Conservation (phyloP, 257 asterid genomes). For the Primulina huaijiensis region DNA sequence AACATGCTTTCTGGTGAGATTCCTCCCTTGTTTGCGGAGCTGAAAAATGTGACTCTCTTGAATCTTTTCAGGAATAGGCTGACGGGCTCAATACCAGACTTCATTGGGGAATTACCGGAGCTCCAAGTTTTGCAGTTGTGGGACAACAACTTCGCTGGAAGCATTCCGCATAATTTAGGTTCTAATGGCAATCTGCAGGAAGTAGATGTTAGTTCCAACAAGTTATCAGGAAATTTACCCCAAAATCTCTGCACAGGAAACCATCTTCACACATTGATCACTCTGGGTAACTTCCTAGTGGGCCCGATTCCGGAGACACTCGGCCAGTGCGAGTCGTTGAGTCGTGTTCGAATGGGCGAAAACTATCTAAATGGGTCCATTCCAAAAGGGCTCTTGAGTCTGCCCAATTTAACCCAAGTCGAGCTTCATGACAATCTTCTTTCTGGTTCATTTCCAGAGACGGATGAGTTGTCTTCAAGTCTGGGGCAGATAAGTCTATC, state of each 20-base stretch:
- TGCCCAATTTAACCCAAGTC: slow-evolving; percentile 72
- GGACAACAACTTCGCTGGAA: slow-evolving; percentile 95
- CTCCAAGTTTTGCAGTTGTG: slow-evolving; percentile 84
- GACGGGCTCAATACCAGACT: slow-evolving; percentile 87
- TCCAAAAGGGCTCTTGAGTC: slow-evolving; percentile 69
- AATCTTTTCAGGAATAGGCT: slow-evolving; percentile 87
- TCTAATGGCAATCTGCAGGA: slow-evolving; percentile 59
- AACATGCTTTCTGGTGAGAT: slow-evolving; percentile 71
- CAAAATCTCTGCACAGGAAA: slow-evolving; percentile 63
- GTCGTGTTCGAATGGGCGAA: slow-evolving; percentile 81
- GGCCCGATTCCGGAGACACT: slow-evolving; percentile 83
- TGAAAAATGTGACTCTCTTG: slow-evolving; percentile 67
- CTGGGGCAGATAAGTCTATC: slow-evolving; percentile 88
- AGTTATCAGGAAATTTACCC: slow-evolving; percentile 81
- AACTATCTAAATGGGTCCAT: slow-evolving; percentile 86
- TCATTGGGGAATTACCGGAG: slow-evolving; percentile 68
- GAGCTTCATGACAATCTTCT: slow-evolving; percentile 87
- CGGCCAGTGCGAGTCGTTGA: slow-evolving; percentile 70
- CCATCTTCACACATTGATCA: slow-evolving; percentile 61
- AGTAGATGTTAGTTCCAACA: slow-evolving; percentile 82
- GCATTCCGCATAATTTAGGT: slow-evolving; percentile 73
- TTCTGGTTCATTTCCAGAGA: slow-evolving; percentile 70
- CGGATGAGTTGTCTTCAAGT: slow-evolving; percentile 34
- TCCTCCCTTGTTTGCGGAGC: slow-evolving; percentile 59
- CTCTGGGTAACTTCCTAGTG: slow-evolving; percentile 74